Percentiles rank a stretch among this genome's conserved stretches.
These are phyloP conservation scores for Jatropha podagrica DNA, from an alignment of 441 rosid genomes.

Conservation along the genomic window DNA sequence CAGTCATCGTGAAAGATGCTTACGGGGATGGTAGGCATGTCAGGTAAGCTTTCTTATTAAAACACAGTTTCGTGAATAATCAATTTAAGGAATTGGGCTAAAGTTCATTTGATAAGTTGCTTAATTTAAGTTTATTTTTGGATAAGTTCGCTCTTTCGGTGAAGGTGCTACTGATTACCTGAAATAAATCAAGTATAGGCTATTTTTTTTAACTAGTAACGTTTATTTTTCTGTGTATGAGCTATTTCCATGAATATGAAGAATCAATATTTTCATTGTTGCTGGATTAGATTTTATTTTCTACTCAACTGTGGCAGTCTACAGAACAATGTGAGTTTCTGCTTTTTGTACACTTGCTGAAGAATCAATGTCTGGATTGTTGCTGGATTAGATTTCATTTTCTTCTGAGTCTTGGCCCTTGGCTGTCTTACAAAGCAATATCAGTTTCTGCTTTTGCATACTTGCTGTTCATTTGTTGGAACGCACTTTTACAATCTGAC, in stretches of 20 bases:
- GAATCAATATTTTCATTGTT: no score
- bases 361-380: no score
- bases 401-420: background rate
- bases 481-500: background rate
- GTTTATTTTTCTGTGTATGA: background rate
- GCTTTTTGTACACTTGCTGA: no score
- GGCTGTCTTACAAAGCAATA: no score
- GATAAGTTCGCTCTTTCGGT: background rate
- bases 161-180: background rate
- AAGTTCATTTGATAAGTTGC: background rate
- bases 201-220: no score
- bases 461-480: background rate
- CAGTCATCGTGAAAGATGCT: constrained; percentile 75
- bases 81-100: background rate
- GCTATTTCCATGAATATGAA: background rate
- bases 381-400: background rate
- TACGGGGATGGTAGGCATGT: constrained; percentile 97
- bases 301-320: background rate
- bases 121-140: background rate
- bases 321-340: no score
- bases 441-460: background rate
- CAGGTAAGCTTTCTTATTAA: constrained; percentile 39
- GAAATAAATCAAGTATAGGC: background rate
- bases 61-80: background rate
- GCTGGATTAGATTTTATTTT: background rate